Percentiles rank a stretch among this genome's conserved stretches.
These are phyloP conservation scores for Sabuloglossum arenarium DNA, from an alignment of 495 filamentous ascomycete genomes.

Conservation along the genomic window DNA sequence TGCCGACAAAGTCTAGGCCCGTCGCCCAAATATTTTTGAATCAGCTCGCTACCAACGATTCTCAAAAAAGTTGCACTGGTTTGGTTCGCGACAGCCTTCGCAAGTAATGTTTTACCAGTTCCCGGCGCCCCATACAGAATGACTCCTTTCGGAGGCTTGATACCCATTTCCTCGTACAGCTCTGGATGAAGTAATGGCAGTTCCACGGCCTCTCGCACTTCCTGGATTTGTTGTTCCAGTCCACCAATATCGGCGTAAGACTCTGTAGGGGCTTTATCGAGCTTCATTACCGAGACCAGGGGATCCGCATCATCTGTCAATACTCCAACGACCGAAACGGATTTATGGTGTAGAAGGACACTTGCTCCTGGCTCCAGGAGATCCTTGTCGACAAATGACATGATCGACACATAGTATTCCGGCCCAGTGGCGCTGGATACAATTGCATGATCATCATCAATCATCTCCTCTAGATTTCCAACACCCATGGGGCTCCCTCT, in stretches of 20 bases:
- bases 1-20: conserved; percentile 87
- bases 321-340: conserved; percentile 92
- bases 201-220: conserved; percentile 93
- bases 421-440: conserved; percentile 93
- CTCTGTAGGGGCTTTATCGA: conserved; percentile 96
- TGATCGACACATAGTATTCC: conserved; percentile 99
- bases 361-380: conserved; percentile 90
- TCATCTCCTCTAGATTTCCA: conserved; percentile 94
- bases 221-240: conserved; percentile 85
- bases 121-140: conserved; percentile 96
- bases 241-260: conserved; percentile 98
- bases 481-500: conserved; percentile 97
- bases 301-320: conserved; percentile 94
- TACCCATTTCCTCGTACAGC: conserved; percentile 99
- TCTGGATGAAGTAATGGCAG: conserved; percentile 90
- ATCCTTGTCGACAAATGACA: conserved; percentile 99
- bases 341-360: conserved; percentile 92
- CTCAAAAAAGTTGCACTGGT: conserved; percentile 95
- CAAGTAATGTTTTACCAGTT: conserved; percentile 91
- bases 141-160: conserved; percentile 98
- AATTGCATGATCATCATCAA: conserved; percentile 98
- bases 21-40: conserved; percentile 97
- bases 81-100: conserved; percentile 96
- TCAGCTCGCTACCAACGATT: conserved; percentile 93
- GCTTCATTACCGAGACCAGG: conserved; percentile 95